phyloP scores from a whole-genome alignment of 129 eudicot genomes.

The Tagetes patula region DNA sequence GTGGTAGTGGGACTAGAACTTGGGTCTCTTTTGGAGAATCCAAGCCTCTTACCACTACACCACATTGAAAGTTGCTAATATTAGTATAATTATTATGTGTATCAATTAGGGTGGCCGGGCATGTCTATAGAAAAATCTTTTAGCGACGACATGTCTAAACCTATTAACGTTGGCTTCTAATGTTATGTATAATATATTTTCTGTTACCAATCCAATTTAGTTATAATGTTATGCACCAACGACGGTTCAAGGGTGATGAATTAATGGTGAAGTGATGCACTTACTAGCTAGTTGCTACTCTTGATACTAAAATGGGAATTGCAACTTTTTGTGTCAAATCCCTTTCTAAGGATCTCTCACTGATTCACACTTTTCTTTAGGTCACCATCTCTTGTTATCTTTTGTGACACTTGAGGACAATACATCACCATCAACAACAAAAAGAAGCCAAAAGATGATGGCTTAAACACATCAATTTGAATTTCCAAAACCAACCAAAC shows the following conservation, averaged over 20 bases:
- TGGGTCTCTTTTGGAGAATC: no score
- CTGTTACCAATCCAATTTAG: neutral
- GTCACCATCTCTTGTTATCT: constrained; percentile 72
- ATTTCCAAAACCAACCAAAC: constrained; percentile 37
- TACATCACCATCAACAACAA: constrained; percentile 43
- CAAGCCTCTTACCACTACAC: no score
- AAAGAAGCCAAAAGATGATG: constrained; percentile 45
- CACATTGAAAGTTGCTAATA: no score
- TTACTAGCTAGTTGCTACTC: neutral
- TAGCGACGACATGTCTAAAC: no score
- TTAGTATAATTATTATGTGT: no score
- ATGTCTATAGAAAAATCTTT: no score
- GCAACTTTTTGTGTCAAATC: constrained; percentile 68
- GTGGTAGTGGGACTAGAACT: no score
- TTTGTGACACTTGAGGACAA: constrained; percentile 70
- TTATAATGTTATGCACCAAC: neutral
- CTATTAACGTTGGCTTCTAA: no score
- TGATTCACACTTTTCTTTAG: constrained; percentile 74
- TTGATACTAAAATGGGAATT: constrained; percentile 43
- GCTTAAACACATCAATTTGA: constrained; percentile 32
- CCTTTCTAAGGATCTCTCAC: constrained; percentile 75
- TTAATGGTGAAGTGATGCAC: constrained; percentile 1
- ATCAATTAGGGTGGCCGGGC: no score
- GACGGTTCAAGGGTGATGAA: constrained; percentile 21
- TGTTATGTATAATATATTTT: no score